Base-by-base conservation (phyloP, 768 basidiomycete genomes). In the Hygrocybe punicea region DNA sequence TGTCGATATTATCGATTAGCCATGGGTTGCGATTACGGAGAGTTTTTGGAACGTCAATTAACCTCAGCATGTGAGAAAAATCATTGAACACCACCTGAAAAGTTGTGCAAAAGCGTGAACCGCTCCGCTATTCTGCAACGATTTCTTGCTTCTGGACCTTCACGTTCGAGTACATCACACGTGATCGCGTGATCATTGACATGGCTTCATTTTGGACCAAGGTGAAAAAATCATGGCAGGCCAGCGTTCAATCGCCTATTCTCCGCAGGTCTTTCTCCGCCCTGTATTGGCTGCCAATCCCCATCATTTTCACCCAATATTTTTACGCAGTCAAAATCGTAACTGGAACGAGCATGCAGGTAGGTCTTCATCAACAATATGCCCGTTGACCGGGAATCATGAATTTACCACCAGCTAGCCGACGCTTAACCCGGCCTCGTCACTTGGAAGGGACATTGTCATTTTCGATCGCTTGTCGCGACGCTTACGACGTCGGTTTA, bases 321-420 rank as follows among this genome's bases (percentile, higher is more conserved):
- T 76, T 78, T 62, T 84, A 76, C 63, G 74, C 81, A 29, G 45
- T 87, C 21, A 81, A 83, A 58, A 70, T 75, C 3, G 76, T 89
- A 11, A 75, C 73, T 8, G 88, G 87, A 4, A 73, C 81, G 47
- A 89, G 87, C 63, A 90, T 90, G 87, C 86, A 88, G 84, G 87
- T 87, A 60, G 55, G 74, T 50, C 9, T 53, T 37, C 46, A 16
- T 29, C 39, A 36, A 40, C n/a, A 50, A 40, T n/a, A n/a, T n/a
- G n/a, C 50, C 33, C 36, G 34, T 14, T 23, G 46, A 13, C 35
- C 16, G 23, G 50, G 52, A 46, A 52, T 49, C 42, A 4, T 42
- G 34, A 36, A 33, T 29, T 25, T 51, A 46, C 42, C 45, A 45
- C 49, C 55, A 73, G 71, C 65, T 74, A 85, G 83, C 79, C 89